Conservation (phyloP, 305 asterid species). For the Fraxinus latifolia region DNA sequence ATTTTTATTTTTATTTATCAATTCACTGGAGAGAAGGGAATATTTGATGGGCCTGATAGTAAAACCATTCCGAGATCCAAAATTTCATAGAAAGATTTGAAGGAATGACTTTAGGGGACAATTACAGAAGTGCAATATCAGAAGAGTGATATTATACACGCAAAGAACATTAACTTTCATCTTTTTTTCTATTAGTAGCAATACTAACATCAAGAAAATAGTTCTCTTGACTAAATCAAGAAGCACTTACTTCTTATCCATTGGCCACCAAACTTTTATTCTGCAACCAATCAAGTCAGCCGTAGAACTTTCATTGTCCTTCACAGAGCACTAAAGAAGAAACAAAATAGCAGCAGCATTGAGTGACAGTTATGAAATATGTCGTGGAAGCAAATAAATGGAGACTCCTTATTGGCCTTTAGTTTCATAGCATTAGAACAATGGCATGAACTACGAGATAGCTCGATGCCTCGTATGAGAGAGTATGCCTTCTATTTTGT, state of each 20-base stretch:
- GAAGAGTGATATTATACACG: slow-evolving; percentile 11
- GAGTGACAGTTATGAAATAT: slow-evolving; percentile 12
- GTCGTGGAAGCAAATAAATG: slow-evolving; percentile 15
- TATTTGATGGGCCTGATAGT: background rate
- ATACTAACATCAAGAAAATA: slow-evolving; percentile 15
- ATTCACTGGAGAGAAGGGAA: background rate
- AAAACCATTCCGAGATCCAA: background rate
- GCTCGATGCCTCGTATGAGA: slow-evolving; percentile 7
- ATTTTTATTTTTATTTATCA: background rate
- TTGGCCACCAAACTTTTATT: slow-evolving; percentile 99
- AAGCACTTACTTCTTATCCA: slow-evolving; percentile 81
- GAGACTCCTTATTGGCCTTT: slow-evolving; percentile 1
- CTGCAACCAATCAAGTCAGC: slow-evolving; percentile 75
- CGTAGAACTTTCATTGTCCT: slow-evolving; percentile 47
- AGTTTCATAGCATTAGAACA: background rate
- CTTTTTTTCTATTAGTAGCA: slow-evolving; percentile 8
- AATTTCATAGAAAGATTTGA: slow-evolving; percentile 11
- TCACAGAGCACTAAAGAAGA: slow-evolving; percentile 61
- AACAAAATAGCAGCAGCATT: slow-evolving; percentile 22
- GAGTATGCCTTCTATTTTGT: background rate
- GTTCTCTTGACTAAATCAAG: slow-evolving; percentile 22
- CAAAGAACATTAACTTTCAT: slow-evolving; percentile 1
- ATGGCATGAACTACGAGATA: slow-evolving; percentile 3
- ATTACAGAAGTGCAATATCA: background rate
- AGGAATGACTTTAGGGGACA: slow-evolving; percentile 14